A percentile compares a stretch with the other conserved stretches of the same genome.
These are phyloP conservation scores for Candida sanyaensis DNA, from an alignment of 1,139 yeast species.

Conservation along the genomic window DNA sequence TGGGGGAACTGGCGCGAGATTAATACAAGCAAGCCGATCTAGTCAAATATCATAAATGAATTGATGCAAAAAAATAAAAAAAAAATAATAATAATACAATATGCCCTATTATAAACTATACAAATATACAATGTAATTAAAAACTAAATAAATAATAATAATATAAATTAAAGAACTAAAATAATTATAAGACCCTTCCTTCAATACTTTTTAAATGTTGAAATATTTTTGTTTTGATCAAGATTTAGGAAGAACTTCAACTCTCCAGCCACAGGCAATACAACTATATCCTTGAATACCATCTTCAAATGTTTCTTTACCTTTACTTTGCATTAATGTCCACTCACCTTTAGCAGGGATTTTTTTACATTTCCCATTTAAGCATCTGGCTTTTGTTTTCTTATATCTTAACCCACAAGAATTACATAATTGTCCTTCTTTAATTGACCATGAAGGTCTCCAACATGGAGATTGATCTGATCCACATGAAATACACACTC, in stretches of 20 bases:
- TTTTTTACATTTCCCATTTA: constrained; percentile 71
- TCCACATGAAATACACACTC: constrained; percentile 88
- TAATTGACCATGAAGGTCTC: constrained; percentile 94
- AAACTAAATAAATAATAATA: no score
- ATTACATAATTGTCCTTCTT: constrained; percentile 92
- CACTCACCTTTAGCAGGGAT: constrained; percentile 98
- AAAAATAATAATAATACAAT: no score
- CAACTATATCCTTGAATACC: constrained; percentile 56
- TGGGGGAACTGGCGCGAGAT: no score
- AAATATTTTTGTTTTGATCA: neutral
- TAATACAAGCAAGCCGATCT: no score
- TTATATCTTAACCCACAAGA: constrained; percentile 95
- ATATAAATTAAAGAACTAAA: no score
- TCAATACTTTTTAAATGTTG: no score
- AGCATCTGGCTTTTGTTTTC: constrained; percentile 90
- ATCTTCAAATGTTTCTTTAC: constrained; percentile 46
- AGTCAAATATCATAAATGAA: no score
- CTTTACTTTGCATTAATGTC: constrained; percentile 80
- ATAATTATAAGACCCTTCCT: no score
- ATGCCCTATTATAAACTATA: no score
- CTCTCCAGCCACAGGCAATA: constrained; percentile 63
- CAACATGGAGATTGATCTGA: constrained; percentile 95
- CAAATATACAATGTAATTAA: no score
- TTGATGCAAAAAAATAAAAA: no score
- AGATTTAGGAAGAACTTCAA: constrained; percentile 30